A percentile compares a stretch with the other conserved stretches of the same genome.
Evolutionary conservation across 2,329 filamentous ascomycete species (phyloP).

Genomic region (Trichoderma simmonsii): DNA sequence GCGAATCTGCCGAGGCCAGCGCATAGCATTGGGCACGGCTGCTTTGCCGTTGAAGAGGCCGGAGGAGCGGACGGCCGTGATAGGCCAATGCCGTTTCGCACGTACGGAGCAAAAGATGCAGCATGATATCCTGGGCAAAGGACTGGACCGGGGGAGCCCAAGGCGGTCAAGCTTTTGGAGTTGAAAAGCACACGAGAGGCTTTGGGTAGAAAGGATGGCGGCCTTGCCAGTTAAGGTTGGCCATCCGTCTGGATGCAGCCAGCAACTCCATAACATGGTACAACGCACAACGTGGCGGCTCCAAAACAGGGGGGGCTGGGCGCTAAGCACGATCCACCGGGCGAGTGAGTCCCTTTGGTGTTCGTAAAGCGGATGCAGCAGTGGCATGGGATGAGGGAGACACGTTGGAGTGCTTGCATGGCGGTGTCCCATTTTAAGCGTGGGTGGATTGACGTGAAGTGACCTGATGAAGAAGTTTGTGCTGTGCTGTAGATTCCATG

Average conservation of each 20-base stretch:
- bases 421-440: not conserved
- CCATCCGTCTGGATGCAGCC: not conserved
- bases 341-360: not conserved
- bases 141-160: not conserved
- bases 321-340: constrained; percentile 14
- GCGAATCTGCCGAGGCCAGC: constrained; percentile 15
- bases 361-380: constrained; percentile 12
- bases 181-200: not conserved
- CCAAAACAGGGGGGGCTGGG: constrained; percentile 17
- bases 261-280: constrained; percentile 5
- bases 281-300: constrained; percentile 18
- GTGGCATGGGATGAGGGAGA: not conserved
- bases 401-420: constrained; percentile 17
- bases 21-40: constrained; percentile 16
- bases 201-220: not conserved
- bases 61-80: not conserved
- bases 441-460: not conserved
- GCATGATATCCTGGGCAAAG: not conserved
- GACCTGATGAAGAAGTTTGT: not conserved
- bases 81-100: constrained; percentile 2
- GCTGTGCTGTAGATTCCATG: not conserved
- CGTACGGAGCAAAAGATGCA: not conserved
- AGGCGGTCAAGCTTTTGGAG: not conserved
- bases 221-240: not conserved
- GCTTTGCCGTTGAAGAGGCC: constrained; percentile 14